Conservation (phyloP, 1,284 basidiomycete species). For the Ustilago cynodontis region DNA sequence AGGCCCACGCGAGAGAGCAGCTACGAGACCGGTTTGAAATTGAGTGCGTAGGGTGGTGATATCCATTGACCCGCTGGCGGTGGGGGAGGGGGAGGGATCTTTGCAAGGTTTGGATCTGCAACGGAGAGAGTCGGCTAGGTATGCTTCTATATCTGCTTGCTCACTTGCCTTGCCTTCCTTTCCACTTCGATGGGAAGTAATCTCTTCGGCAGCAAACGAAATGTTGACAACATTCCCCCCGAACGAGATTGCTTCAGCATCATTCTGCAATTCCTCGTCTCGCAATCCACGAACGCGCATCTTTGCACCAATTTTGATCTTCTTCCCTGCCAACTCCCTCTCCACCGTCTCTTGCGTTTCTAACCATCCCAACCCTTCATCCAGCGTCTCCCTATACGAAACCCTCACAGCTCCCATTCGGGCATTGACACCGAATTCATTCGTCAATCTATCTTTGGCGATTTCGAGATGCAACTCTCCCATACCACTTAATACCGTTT, state of each 20-base stretch:
- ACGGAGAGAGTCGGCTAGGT: slow-evolving; percentile 16
- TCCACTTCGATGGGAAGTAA: background rate
- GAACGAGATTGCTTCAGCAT: slow-evolving; percentile 23
- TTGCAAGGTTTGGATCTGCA: slow-evolving; percentile 1
- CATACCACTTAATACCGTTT: slow-evolving; percentile 84
- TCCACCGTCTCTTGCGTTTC: slow-evolving; percentile 52
- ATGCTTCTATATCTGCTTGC: slow-evolving; percentile 29
- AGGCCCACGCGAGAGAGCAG: slow-evolving; percentile 62
- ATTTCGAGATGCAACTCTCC: slow-evolving; percentile 89
- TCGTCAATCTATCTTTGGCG: slow-evolving; percentile 80
- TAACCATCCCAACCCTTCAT: slow-evolving; percentile 60
- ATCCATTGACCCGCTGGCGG: slow-evolving; percentile 25
- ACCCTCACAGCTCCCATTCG: slow-evolving; percentile 83
- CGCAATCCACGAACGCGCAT: slow-evolving; percentile 42
- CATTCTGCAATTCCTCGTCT: slow-evolving; percentile 34
- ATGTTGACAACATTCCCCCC: slow-evolving; percentile 60
- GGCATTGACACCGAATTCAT: slow-evolving; percentile 84
- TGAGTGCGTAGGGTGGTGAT: slow-evolving; percentile 9
- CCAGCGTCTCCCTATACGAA: slow-evolving; percentile 81
- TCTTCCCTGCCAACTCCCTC: slow-evolving; percentile 61
- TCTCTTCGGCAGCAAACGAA: slow-evolving; percentile 9
- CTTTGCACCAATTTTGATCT: slow-evolving; percentile 48
- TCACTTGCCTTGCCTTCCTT: too few relatives aligned
- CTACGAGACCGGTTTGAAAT: slow-evolving; percentile 49
- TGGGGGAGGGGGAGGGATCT: background rate